A percentile compares a stretch with the other conserved stretches of the same genome.
Evolutionary conservation across 345 rosid genomes (phyloP).

Genomic region (Populus simonii): DNA sequence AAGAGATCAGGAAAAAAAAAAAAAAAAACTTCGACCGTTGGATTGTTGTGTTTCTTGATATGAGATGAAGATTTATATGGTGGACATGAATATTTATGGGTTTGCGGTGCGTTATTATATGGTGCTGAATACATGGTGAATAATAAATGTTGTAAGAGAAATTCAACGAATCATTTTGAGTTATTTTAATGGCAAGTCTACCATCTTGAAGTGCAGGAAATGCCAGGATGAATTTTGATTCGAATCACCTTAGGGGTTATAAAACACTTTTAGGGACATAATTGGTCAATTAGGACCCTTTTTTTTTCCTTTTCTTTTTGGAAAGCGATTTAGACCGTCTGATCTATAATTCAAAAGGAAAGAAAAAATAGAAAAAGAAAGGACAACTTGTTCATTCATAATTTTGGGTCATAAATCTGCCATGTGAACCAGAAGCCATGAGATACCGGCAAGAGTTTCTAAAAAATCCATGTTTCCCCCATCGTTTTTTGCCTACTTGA

Average conservation of each 20-base stretch:
- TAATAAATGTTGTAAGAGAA: neutral
- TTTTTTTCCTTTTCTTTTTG: neutral
- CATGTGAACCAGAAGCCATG: too few species aligned
- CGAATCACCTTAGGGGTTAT: neutral
- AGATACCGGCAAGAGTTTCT: too few species aligned
- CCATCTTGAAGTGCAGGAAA: neutral
- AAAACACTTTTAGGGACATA: neutral
- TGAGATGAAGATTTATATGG: neutral
- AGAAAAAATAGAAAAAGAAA: too few species aligned
- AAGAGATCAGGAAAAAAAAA: neutral
- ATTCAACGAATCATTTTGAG: conserved; percentile 3
- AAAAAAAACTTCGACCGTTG: conserved; percentile 1
- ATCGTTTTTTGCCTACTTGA: neutral
- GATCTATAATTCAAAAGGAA: neutral
- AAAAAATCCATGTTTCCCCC: neutral
- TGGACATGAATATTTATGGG: conserved; percentile 20
- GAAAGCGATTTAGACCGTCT: neutral
- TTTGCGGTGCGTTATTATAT: neutral
- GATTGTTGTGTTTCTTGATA: conserved; percentile 11
- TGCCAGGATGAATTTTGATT: neutral
- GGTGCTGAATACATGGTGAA: conserved; percentile 12
- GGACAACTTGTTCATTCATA: neutral
- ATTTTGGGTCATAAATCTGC: too few species aligned
- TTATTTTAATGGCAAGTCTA: neutral
- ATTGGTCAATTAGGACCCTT: neutral